Conservation (phyloP, 805 yeast genomes). For the Teunomyces lycoperdinae region DNA sequence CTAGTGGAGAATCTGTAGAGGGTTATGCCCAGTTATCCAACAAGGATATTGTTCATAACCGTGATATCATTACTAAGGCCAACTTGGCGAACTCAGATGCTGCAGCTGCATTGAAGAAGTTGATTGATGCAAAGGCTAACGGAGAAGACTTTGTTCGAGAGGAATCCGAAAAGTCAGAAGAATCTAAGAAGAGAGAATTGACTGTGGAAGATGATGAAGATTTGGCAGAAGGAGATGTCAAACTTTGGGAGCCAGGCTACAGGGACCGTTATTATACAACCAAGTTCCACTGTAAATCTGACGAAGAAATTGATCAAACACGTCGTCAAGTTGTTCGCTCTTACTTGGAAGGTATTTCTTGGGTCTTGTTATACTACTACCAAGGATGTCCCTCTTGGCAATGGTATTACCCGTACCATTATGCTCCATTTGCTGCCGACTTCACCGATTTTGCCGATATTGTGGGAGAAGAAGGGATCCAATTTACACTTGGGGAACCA, state of each 20-base stretch:
- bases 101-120: slow-evolving; percentile 53
- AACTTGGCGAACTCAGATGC: slow-evolving; percentile 68
- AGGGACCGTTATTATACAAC: slow-evolving; percentile 72
- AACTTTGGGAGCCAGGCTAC: slow-evolving; percentile 86
- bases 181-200: slow-evolving; percentile 6
- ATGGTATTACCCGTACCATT: slow-evolving; percentile 96
- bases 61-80: slow-evolving; percentile 63
- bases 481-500: slow-evolving; percentile 69
- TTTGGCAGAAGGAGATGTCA: slow-evolving; percentile 48
- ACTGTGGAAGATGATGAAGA: slow-evolving; percentile 25
- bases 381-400: slow-evolving; percentile 99
- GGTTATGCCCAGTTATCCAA: slow-evolving; percentile 65
- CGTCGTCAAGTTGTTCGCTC: slow-evolving; percentile 61
- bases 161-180: slow-evolving; percentile 10
- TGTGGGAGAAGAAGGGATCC: slow-evolving; percentile 43
- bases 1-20: slow-evolving; percentile 68
- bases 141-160: slow-evolving; percentile 2
- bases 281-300: slow-evolving; percentile 62
- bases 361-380: slow-evolving; percentile 91
- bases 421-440: slow-evolving; percentile 96
- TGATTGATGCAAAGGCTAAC: slow-evolving; percentile 27
- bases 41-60: slow-evolving; percentile 64
- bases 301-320: slow-evolving; percentile 51
- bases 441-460: slow-evolving; percentile 55
- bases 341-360: slow-evolving; percentile 93